Conservation (phyloP, 2,329 filamentous ascomycete species). For the Colletotrichum sp. region DNA sequence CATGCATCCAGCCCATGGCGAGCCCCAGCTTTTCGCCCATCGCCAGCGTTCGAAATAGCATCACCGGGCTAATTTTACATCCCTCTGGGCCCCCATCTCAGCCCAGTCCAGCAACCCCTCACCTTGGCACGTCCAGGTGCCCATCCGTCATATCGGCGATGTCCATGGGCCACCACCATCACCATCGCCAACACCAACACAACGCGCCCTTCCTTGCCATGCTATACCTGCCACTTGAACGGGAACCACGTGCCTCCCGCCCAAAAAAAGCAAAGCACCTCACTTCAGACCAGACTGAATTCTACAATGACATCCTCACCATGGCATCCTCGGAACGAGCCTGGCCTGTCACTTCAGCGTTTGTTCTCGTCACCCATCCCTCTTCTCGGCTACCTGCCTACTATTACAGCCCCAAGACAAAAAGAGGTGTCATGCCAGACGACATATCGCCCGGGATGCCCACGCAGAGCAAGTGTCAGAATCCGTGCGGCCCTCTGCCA, state of each 20-base stretch:
- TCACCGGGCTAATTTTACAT: slow-evolving; percentile 12
- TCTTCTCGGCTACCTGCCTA: not conserved
- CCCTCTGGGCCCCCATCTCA: not conserved
- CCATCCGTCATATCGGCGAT: not conserved
- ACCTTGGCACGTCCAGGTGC: not conserved
- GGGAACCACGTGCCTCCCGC: not conserved
- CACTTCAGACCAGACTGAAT: not conserved
- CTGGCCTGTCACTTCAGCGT: not conserved
- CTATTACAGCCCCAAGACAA: not conserved
- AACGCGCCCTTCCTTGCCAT: not conserved
- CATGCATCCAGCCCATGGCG: not conserved
- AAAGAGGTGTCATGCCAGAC: not conserved
- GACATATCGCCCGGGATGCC: not conserved
- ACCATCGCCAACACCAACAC: not conserved
- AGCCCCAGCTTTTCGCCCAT: not conserved
- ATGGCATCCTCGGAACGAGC: not conserved
- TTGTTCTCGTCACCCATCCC: not conserved
- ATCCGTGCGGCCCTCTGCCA: not conserved
- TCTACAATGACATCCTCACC: not conserved
- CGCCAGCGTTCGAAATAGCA: slow-evolving; percentile 15
- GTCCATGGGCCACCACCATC: not conserved
- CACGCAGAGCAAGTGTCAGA: not conserved
- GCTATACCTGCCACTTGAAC: not conserved
- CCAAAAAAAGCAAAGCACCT: not conserved
- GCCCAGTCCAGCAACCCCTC: not conserved